Evolutionary conservation across 23 red algal species (phyloP).

Genomic region (Gracilaria vermiculophylla): DNA sequence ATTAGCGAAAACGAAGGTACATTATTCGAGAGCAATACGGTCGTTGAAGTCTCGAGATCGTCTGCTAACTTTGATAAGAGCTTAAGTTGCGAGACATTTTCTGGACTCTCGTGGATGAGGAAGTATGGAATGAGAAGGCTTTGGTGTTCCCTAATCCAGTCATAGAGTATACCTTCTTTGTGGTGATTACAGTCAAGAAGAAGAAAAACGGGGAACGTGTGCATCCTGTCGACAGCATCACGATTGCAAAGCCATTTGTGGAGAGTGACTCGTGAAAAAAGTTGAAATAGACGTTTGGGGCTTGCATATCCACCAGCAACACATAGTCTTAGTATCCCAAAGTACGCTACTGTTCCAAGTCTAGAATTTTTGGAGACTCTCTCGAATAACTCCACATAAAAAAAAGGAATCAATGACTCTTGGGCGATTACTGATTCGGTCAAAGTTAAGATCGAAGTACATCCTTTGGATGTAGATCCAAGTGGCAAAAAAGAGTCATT

Average conservation of each 20-base stretch:
- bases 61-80: conserved; percentile 19
- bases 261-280: conserved; percentile 32
- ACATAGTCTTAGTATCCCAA: conserved; percentile 27
- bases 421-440: not conserved
- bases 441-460: conserved; percentile 4
- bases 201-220: conserved; percentile 7
- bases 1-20: conserved; percentile 43
- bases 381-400: conserved; percentile 13
- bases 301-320: conserved; percentile 1
- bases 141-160: conserved; percentile 55
- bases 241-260: conserved; percentile 2
- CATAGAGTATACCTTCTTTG: conserved; percentile 19
- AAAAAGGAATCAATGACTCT: conserved; percentile 32
- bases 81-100: not conserved
- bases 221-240: not conserved
- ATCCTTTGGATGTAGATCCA: conserved; percentile 31
- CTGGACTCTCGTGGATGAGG: conserved; percentile 12
- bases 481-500: conserved; percentile 4
- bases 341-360: not conserved
- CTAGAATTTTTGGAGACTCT: not conserved
- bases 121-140: conserved; percentile 28
- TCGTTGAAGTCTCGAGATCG: conserved; percentile 17
- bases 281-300: conserved; percentile 17
- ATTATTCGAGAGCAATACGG: conserved; percentile 10
- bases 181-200: conserved; percentile 32